Conservation (phyloP, 2,329 filamentous ascomycete genomes). For the Massarina eburnea region DNA sequence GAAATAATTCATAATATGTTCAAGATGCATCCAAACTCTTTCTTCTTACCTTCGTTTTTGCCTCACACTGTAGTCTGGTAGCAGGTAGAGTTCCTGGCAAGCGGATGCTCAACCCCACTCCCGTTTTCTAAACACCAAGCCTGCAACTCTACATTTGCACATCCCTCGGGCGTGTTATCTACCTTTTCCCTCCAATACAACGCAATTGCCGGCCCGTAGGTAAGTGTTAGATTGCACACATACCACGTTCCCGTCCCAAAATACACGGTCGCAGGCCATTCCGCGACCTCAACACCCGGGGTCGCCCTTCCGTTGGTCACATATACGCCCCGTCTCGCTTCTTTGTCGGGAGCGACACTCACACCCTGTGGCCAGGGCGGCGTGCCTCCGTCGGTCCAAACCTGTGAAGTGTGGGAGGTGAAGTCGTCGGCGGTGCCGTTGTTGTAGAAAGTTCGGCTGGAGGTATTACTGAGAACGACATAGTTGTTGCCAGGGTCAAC, state of each 20-base stretch:
- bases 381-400: slow-evolving; percentile 9
- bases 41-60: too few species aligned
- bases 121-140: slow-evolving; percentile 8
- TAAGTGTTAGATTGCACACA: slow-evolving; percentile 10
- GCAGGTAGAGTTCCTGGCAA: slow-evolving; percentile 5
- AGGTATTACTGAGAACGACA: slow-evolving; percentile 8
- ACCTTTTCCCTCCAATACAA: slow-evolving; percentile 6
- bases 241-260: slow-evolving; percentile 10
- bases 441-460: slow-evolving; percentile 10
- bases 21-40: too few species aligned
- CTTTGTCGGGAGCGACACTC: slow-evolving; percentile 2
- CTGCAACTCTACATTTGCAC: slow-evolving; percentile 7
- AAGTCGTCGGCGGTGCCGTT: slow-evolving; percentile 10
- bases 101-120: slow-evolving; percentile 5
- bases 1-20: too few species aligned
- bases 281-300: slow-evolving; percentile 3
- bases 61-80: neutral
- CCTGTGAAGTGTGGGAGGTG: neutral
- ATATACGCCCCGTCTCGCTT: slow-evolving; percentile 3
- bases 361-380: slow-evolving; percentile 10
- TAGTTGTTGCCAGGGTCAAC: slow-evolving; percentile 7
- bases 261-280: slow-evolving; percentile 3
- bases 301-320: slow-evolving; percentile 8
- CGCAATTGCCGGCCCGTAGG: slow-evolving; percentile 7
- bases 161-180: slow-evolving; percentile 7